Evolutionary conservation across 2,329 filamentous ascomycete genomes (phyloP), one percentile per base, ranked within the genome.

Genomic region (Zalaria sp.): DNA sequence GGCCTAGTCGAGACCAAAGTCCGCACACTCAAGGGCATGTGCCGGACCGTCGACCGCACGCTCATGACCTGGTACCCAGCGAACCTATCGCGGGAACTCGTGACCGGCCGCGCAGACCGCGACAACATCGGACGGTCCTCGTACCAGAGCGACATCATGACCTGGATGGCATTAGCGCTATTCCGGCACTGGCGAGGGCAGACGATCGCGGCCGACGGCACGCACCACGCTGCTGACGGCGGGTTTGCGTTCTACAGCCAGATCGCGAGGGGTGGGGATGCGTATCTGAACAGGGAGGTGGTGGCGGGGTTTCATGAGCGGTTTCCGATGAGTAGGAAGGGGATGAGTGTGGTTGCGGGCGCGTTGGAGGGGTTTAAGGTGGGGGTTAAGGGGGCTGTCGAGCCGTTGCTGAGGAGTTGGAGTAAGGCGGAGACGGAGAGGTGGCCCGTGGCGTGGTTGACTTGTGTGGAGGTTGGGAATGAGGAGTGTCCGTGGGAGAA

Each of bases 141-240:
- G 10, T 72, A 71, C 46, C 54, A 58, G 18, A 65, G 61, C 43
- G 66, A 73, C 45, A 65, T 72, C 46, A 61, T 69, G 45, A 57
- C 63, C 46, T 72, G 69, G 70, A 66, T 71, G 53, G 63, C 62
- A 1, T 53, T 71, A 3, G 49, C 47, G 9, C 61, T 67, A 42
- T 69, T 68, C 51, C 63, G 64, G 1, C 64, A 72, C 51, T 73
- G 64, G 64, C 48, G 70, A 31, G 56, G 54, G 0, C 60, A 68
- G 41, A 51, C 55, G 8, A 53, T 71, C 27, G 53, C 59, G 26
- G 53, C 57, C 5, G 57, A 62, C 9, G 55, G 57, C 25, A 66
- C 63, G 5, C 56, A 59, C 28, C 49, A 56, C 27, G 57, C 40
- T 1, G 41, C 46, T 2, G 71, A 73, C 46, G 63, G 67, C 38